Base-by-base conservation (phyloP, 2,329 filamentous ascomycete species). In the Sarocladium brachiariae region DNA sequence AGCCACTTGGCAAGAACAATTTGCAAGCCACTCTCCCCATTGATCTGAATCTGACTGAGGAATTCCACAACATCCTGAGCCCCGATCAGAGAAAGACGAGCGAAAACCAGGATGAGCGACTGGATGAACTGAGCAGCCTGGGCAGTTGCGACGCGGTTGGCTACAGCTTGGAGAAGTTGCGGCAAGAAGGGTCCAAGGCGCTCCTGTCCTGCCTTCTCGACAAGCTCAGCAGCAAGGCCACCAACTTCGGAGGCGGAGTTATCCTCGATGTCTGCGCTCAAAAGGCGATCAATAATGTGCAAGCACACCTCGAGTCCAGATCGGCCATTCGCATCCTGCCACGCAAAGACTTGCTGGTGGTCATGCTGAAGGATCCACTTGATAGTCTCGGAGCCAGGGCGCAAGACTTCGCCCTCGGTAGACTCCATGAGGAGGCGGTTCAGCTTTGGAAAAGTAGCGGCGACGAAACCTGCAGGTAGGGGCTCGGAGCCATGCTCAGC, bases 161-260 rank as follows among this genome's bases (percentile, higher is more conserved):
- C 93, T 14, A 99, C 92, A 16, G 92, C 93, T 59, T 86, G 84
- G 3, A 99, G 78, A 19, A 99, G 81, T 65, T 95, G 89, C 35
- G 88, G 84, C 23, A 99, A 76, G 65, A 89, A 96, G 10, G 91
- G 91, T 0, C 93, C 93, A 10, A 99, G 81, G 50, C 88, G 83
- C 63, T 96, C 91, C 33, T 90, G 84, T 10, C 93, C 93, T 49
- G 92, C 93, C 69, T 93, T 96, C 69, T 97, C 92, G 1, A 99
- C 93, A 24, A 99, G 76, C 67, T 96, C 91, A 2, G 92, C 92
- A 4, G 93, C 93, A 56, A 99, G 80, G 14, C 90, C 89, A 58
- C 93, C 93, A 38, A 99, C 91, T 70, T 99, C 92, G n/a, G 90
- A 89, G 4, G 92, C 93, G 16, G 90, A 88, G 60, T 92, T 89